Conservation (phyloP, 176 grass and related monocot genomes). For the Bolboschoenus planiculmis region DNA sequence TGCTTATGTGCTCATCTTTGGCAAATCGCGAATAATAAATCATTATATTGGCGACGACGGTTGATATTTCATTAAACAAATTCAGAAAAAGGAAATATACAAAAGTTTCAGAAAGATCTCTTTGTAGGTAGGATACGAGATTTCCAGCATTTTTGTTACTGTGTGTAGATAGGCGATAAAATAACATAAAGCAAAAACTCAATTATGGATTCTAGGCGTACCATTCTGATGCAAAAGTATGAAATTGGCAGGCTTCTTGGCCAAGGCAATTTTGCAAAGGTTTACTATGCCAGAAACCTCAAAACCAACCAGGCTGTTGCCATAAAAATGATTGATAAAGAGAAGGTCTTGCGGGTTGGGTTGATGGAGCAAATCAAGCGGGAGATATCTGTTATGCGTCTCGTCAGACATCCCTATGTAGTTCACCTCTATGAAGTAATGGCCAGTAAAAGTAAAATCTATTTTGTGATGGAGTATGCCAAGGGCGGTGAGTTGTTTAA, state of each 20-base stretch:
- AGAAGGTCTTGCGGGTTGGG: slow-evolving; percentile 76
- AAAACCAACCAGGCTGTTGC: slow-evolving; percentile 60
- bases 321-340: slow-evolving; percentile 93
- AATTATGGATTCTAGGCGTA: slow-evolving; percentile 62
- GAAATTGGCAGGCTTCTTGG: slow-evolving; percentile 75
- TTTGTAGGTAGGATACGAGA: not conserved
- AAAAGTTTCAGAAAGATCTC: not conserved
- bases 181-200: slow-evolving; percentile 18
- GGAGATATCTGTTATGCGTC: slow-evolving; percentile 87
- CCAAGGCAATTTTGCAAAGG: slow-evolving; percentile 94
- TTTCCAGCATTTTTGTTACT: not conserved
- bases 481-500: slow-evolving; percentile 93
- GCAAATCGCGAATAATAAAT: slow-evolving; percentile 27
- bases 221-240: slow-evolving; percentile 70
- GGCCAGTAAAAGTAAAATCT: slow-evolving; percentile 90
- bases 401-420: slow-evolving; percentile 85
- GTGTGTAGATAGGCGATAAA: not conserved
- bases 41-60: slow-evolving; percentile 41
- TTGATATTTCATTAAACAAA: slow-evolving; percentile 20
- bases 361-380: slow-evolving; percentile 92
- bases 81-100: not conserved
- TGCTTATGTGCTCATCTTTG: slow-evolving; percentile 19
- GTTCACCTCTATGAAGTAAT: slow-evolving; percentile 84
- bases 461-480: slow-evolving; percentile 87
- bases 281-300: slow-evolving; percentile 82